These are phyloP conservation scores for Sphaerulina vaccinii DNA, from an alignment of 2,329 filamentous ascomycete species.

Conservation along the genomic window DNA sequence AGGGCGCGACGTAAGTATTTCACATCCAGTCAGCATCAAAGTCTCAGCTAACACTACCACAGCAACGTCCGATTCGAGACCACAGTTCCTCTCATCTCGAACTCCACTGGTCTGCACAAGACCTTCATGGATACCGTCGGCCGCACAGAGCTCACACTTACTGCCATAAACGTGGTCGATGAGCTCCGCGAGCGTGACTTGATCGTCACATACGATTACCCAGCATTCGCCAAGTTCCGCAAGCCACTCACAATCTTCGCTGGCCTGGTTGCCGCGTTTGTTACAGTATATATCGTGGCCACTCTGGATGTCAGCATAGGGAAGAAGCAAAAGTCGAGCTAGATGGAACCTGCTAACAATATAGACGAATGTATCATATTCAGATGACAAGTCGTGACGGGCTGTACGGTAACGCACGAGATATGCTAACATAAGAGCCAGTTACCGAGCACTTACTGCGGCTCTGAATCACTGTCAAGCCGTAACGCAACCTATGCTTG, in stretches of 20 bases:
- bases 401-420: too few relatives aligned
- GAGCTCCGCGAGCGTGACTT: slow-evolving; percentile 82
- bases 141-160: slow-evolving; percentile 76
- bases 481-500: too few relatives aligned
- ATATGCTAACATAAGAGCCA: too few relatives aligned
- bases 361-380: slow-evolving; percentile 15
- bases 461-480: too few relatives aligned
- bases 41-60: slow-evolving; percentile 26
- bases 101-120: slow-evolving; percentile 65
- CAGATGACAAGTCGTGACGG: too few relatives aligned
- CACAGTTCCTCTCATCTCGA: slow-evolving; percentile 66
- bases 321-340: slow-evolving; percentile 31
- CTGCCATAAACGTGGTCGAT: slow-evolving; percentile 83
- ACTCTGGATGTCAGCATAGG: slow-evolving; percentile 79
- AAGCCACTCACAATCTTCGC: slow-evolving; percentile 83
- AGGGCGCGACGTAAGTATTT: slow-evolving; percentile 74
- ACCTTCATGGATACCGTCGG: slow-evolving; percentile 94
- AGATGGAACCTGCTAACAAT: slow-evolving; percentile 11
- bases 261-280: slow-evolving; percentile 72
- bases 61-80: slow-evolving; percentile 80
- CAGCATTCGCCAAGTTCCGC: slow-evolving; percentile 69
- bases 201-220: slow-evolving; percentile 84
- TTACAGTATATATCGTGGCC: slow-evolving; percentile 70
- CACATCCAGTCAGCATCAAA: neutral
- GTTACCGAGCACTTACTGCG: too few relatives aligned